Conservation (phyloP, 176 grass and related monocot genomes). For the Avena sativa region DNA sequence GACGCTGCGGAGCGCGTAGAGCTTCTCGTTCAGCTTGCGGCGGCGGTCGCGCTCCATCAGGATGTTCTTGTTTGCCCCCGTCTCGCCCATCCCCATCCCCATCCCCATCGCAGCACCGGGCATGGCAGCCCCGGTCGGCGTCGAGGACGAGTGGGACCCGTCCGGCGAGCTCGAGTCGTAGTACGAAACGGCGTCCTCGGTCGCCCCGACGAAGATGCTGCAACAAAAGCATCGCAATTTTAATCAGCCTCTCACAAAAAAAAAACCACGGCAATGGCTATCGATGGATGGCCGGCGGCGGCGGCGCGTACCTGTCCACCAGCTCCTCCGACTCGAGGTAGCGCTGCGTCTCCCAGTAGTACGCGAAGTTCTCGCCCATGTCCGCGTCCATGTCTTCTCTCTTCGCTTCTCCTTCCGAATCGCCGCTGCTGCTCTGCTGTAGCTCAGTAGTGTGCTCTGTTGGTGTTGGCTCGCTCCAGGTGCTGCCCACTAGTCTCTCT, state of each 20-base stretch:
- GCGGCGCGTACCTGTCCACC: constrained; percentile 53
- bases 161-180: constrained; percentile 85
- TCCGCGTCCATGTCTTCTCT: constrained; percentile 45
- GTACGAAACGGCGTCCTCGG: constrained; percentile 56
- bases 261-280: constrained; percentile 11
- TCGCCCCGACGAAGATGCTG: constrained; percentile 51
- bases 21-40: constrained; percentile 79
- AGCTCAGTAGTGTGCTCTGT: neutral
- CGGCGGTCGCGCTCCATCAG: constrained; percentile 72
- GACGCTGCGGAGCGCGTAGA: constrained; percentile 75
- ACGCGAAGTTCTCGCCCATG: constrained; percentile 62
- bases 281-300: neutral
- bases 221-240: neutral
- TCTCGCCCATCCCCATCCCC: neutral
- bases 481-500: neutral
- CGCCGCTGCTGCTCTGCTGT: neutral
- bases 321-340: constrained; percentile 70
- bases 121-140: neutral
- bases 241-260: neutral
- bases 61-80: constrained; percentile 56
- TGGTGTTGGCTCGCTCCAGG: neutral
- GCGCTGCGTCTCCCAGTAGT: constrained; percentile 84
- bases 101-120: neutral
- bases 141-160: constrained; percentile 37
- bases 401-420: neutral